Conservation (phyloP, 2,329 filamentous ascomycete genomes). For the Monilinia aucupariae region DNA sequence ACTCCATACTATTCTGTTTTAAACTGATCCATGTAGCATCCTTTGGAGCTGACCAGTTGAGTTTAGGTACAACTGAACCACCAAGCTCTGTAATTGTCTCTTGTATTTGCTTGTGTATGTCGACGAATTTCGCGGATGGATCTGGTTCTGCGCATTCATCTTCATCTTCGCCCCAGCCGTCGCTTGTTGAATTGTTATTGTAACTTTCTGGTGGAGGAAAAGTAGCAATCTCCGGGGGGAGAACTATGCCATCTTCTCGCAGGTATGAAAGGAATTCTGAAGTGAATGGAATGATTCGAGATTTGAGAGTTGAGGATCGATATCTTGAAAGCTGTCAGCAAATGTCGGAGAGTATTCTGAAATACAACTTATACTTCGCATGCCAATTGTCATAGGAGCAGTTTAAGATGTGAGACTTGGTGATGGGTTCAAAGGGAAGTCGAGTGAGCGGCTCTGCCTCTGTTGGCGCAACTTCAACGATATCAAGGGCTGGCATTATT, state of each 20-base stretch:
- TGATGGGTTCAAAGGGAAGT: slow-evolving; percentile 76
- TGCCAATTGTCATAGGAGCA: slow-evolving; percentile 96
- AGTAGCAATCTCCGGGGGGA: slow-evolving; percentile 57
- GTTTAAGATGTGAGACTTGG: slow-evolving; percentile 80
- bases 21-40: slow-evolving; percentile 89
- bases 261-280: slow-evolving; percentile 77
- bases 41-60: slow-evolving; percentile 97
- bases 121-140: slow-evolving; percentile 46
- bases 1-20: slow-evolving; percentile 85
- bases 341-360: background rate
- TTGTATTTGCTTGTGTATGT: slow-evolving; percentile 72
- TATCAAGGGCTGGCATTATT: slow-evolving; percentile 31
- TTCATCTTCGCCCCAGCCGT: slow-evolving; percentile 46
- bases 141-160: slow-evolving; percentile 30
- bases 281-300: slow-evolving; percentile 73
- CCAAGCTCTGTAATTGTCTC: slow-evolving; percentile 74
- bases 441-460: slow-evolving; percentile 30
- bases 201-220: slow-evolving; percentile 28
- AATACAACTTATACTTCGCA: slow-evolving; percentile 49
- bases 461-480: slow-evolving; percentile 12
- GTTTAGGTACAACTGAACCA: slow-evolving; percentile 81
- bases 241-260: slow-evolving; percentile 83
- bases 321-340: slow-evolving; percentile 49
- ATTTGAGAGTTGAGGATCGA: slow-evolving; percentile 74
- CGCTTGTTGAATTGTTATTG: slow-evolving; percentile 46